Base-by-base conservation (phyloP, 768 basidiomycete genomes). In the Rubroboletus pulcherrimus region DNA sequence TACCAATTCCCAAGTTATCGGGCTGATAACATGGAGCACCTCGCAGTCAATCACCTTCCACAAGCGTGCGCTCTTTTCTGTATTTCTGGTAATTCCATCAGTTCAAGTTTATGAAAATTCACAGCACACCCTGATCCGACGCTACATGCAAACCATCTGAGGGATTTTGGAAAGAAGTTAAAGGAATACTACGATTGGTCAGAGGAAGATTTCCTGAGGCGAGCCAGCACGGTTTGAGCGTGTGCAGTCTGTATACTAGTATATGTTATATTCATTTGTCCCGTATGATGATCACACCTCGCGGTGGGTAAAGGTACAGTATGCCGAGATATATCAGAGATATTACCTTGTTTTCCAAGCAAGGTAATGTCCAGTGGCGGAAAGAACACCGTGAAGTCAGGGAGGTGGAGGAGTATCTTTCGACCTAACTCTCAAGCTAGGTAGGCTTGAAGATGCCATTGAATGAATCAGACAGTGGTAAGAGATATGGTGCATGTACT, bases 61-160 rank as follows among this genome's bases (percentile, higher is more conserved):
- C 65, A 90, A 83, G 69, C 89, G 89, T 88, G 68, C 53, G 61
- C 49, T 62, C 43, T 44, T 40, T 37, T 55, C 11, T 38, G 57
- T 49, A 17, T 51, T 30, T 44, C 3, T 17, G 31, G 33, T 46
- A 44, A 31, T 53, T 51, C 19, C 24, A 45, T 29, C 26, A 11
- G 11, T 41, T 34, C 56, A 33, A 4, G 17, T 40, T n/a, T 45
- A 34, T 48, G 26, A 38, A 38, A 37, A 59, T 42, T 49, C 39
- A 39, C 60, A 90, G 88, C 89, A 14, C 89, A 92, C 63, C 89
- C 89, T 21, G 86, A 89, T 67, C 71, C 85, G 4, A 88, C 86
- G 5, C 64, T 91, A 11, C 68, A 79, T 3, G 78, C 79, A 4
- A 55, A 74, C 47, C 76, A 68, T 65, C 60, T 91, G 26, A 79